A percentile compares a stretch with the other conserved stretches of the same genome.
Conservation (phyloP, 2,329 filamentous ascomycete genomes). For the Botrytis tulipae region DNA sequence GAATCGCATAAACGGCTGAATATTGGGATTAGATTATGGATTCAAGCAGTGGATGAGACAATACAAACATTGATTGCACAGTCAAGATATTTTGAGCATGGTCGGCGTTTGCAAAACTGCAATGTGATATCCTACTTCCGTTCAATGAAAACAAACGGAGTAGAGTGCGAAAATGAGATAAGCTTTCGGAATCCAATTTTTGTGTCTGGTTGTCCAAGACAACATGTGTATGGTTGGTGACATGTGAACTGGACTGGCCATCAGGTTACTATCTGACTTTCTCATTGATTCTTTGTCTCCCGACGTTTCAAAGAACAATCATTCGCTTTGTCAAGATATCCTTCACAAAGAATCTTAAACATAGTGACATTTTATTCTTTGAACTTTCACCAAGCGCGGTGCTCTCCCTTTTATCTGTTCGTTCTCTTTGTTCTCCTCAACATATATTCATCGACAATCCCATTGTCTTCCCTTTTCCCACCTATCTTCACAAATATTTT, state of each 20-base stretch:
- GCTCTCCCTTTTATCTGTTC: background rate
- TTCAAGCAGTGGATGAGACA: constrained; percentile 21
- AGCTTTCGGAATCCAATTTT: constrained; percentile 4
- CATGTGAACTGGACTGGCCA: background rate
- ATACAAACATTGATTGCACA: constrained; percentile 16
- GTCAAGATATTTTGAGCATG: constrained; percentile 14
- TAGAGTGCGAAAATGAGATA: constrained; percentile 9
- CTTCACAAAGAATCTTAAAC: background rate
- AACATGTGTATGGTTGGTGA: background rate
- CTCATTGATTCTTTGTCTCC: background rate
- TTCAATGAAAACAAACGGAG: background rate
- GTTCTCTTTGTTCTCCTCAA: constrained; percentile 1
- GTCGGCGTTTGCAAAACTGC: constrained; percentile 10
- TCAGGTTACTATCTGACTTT: background rate
- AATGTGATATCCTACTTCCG: constrained; percentile 15
- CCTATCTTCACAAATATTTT: background rate
- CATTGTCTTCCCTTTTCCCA: background rate
- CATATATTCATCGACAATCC: constrained; percentile 18
- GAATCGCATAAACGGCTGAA: constrained; percentile 34
- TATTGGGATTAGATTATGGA: background rate
- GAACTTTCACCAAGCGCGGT: too few relatives aligned
- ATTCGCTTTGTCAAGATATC: background rate
- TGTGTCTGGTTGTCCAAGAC: background rate
- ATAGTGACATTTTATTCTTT: background rate
- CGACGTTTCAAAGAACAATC: background rate